These are phyloP conservation scores for Aspergillus sp. DNA, from an alignment of 2,329 filamentous ascomycete genomes.

Conservation along the genomic window DNA sequence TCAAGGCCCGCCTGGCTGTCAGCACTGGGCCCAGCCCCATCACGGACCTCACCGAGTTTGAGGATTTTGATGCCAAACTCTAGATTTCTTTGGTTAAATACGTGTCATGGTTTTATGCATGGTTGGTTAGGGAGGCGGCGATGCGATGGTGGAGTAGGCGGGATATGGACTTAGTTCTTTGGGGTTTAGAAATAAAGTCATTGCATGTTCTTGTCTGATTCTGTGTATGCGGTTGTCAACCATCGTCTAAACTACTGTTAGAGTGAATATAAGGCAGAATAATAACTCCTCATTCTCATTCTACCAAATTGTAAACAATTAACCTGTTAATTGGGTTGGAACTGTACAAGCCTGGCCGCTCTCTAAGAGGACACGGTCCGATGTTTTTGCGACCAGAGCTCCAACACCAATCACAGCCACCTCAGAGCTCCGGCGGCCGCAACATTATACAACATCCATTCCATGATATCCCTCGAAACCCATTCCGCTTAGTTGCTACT, in stretches of 20 bases:
- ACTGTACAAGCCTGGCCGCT: no score
- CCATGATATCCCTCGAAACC: background rate
- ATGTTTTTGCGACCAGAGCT: constrained; percentile 26
- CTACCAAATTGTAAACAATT: no score
- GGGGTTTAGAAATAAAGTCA: background rate
- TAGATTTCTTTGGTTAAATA: constrained; percentile 35
- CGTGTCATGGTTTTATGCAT: background rate
- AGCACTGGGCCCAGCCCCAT: constrained; percentile 72
- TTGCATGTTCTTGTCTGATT: no score
- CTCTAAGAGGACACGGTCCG: constrained; percentile 25
- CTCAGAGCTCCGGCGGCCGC: background rate
- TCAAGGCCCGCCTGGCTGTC: constrained; percentile 72
- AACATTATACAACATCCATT: background rate
- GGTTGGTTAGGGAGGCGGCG: background rate
- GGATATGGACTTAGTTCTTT: background rate
- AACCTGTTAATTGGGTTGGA: no score
- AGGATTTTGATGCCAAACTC: constrained; percentile 81
- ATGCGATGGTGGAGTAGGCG: background rate
- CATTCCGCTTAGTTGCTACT: background rate
- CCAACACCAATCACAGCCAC: constrained; percentile 1
- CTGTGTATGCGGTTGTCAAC: no score
- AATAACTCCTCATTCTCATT: no score
- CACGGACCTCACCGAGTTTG: constrained; percentile 77
- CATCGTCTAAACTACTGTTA: no score
- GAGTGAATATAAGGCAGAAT: no score